A percentile compares a stretch with the other conserved stretches of the same genome.
Conservation (phyloP, 2,329 filamentous ascomycete genomes). For the Metarhizium rileyi region DNA sequence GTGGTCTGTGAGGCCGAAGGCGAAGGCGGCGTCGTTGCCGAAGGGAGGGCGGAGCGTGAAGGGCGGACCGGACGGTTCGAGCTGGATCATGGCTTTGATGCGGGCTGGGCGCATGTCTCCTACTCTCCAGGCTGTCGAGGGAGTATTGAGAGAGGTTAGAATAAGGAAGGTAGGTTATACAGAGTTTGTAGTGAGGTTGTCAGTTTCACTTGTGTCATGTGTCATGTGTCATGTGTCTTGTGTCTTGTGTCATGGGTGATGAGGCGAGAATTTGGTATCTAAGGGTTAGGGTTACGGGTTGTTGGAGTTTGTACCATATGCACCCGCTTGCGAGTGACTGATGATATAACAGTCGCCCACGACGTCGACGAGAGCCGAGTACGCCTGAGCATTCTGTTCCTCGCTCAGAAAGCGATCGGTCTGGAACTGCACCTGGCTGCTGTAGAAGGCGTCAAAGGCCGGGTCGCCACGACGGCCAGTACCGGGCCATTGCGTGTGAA, state of each 20-base stretch:
- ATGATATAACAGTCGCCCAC: constrained; percentile 22
- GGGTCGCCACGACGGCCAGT: constrained; percentile 28
- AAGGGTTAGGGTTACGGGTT: no score
- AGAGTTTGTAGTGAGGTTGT: no score
- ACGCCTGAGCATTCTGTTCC: constrained; percentile 12
- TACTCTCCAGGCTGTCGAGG: constrained; percentile 10
- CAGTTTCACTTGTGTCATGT: no score
- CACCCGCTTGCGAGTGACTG: constrained; percentile 17
- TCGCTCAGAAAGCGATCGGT: constrained; percentile 12
- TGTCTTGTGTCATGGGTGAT: no score
- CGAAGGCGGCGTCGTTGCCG: constrained; percentile 11
- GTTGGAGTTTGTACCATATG: no score
- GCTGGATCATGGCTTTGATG: constrained; percentile 21
- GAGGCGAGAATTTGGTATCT: no score
- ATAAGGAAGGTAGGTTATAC: no score
- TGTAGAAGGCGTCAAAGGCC: constrained; percentile 37
- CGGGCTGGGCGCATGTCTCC: constrained; percentile 17
- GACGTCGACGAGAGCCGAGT: constrained; percentile 11
- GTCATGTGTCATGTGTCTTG: no score
- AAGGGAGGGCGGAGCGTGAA: constrained; percentile 14
- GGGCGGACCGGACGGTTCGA: constrained; percentile 19
- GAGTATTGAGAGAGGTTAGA: no score
- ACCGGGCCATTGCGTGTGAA: constrained; percentile 25
- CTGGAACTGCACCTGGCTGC: constrained; percentile 12
- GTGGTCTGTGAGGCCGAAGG: constrained; percentile 19